These are phyloP conservation scores for Pseudonitzschia pungens DNA, from an alignment of 108 stramenopile species.

Conservation along the genomic window DNA sequence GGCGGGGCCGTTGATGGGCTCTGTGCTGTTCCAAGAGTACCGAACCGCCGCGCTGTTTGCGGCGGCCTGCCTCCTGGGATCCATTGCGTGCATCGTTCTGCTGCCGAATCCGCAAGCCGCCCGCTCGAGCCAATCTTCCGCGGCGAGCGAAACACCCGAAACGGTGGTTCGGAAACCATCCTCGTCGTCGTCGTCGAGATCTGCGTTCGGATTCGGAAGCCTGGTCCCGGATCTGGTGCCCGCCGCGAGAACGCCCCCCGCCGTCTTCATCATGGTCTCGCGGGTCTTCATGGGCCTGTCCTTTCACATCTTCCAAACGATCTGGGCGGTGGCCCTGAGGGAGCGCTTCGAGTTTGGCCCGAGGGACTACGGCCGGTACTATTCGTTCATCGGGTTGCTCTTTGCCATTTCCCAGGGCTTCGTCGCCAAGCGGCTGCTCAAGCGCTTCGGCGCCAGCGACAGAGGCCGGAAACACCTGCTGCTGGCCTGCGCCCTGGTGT, in stretches of 20 bases:
- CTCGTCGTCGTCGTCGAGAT: slow-evolving; percentile 9
- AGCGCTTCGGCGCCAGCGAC: slow-evolving; percentile 39
- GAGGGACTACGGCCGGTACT: slow-evolving; percentile 72
- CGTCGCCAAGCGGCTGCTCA: slow-evolving; percentile 60
- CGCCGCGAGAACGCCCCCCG: slow-evolving; percentile 62
- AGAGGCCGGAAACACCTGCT: slow-evolving; percentile 52
- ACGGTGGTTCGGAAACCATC: slow-evolving; percentile 16
- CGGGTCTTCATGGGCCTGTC: slow-evolving; percentile 72
- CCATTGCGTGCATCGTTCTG: slow-evolving; percentile 32
- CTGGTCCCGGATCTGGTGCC: slow-evolving; percentile 43
- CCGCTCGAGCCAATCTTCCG: no score
- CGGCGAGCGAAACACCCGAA: not conserved
- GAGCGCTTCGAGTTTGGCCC: slow-evolving; percentile 79
- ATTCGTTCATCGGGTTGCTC: slow-evolving; percentile 74
- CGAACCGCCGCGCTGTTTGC: slow-evolving; percentile 49
- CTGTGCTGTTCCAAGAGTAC: slow-evolving; percentile 44
- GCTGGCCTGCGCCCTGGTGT: slow-evolving; percentile 44
- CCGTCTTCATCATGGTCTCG: slow-evolving; percentile 53
- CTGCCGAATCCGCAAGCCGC: slow-evolving; percentile 44
- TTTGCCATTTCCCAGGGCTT: slow-evolving; percentile 86
- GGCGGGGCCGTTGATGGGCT: slow-evolving; percentile 68
- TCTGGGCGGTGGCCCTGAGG: slow-evolving; percentile 76
- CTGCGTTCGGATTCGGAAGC: not conserved
- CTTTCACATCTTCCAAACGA: slow-evolving; percentile 83
- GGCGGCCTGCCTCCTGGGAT: slow-evolving; percentile 44